phyloP scores from a whole-genome alignment of 192 early-diverging fungal genomes.

The Backusella morwellensis region DNA sequence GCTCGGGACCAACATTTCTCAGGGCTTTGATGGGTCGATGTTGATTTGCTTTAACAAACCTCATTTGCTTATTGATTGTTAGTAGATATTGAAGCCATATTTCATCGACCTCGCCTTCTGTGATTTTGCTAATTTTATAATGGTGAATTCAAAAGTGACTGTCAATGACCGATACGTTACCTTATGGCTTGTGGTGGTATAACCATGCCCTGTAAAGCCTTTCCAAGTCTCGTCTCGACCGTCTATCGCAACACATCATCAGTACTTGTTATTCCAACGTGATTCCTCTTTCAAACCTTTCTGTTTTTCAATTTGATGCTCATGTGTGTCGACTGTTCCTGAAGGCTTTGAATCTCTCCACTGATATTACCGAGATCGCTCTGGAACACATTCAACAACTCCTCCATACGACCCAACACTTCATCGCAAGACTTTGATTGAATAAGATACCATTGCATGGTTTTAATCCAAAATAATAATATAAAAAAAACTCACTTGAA shows the following conservation, averaged over 20 bases:
- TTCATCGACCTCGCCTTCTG: slow-evolving; percentile 91
- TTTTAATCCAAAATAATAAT: slow-evolving; percentile 2
- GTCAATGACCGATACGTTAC: neutral
- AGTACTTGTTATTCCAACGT: neutral
- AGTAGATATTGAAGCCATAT: slow-evolving; percentile 78
- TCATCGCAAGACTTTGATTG: slow-evolving; percentile 61
- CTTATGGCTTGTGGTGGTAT: slow-evolving; percentile 69
- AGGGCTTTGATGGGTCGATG: slow-evolving; percentile 74
- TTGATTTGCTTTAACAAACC: slow-evolving; percentile 76
- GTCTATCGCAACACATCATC: slow-evolving; percentile 27
- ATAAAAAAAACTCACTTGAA: slow-evolving; percentile 51
- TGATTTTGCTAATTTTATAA: slow-evolving; percentile 68
- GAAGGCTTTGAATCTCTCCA: slow-evolving; percentile 83
- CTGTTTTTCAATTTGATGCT: slow-evolving; percentile 83
- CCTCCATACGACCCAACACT: slow-evolving; percentile 85
- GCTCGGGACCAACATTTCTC: slow-evolving; percentile 86
- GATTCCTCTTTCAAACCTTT: slow-evolving; percentile 40
- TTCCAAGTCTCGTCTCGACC: slow-evolving; percentile 70
- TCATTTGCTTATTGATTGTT: slow-evolving; percentile 88
- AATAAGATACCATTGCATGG: neutral
- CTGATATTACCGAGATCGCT: slow-evolving; percentile 85
- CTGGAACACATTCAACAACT: slow-evolving; percentile 81
- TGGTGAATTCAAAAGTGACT: neutral
- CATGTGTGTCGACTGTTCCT: slow-evolving; percentile 80
- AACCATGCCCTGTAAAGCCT: slow-evolving; percentile 83